Conservation (phyloP, 768 basidiomycete genomes). For the Suillus discolor region DNA sequence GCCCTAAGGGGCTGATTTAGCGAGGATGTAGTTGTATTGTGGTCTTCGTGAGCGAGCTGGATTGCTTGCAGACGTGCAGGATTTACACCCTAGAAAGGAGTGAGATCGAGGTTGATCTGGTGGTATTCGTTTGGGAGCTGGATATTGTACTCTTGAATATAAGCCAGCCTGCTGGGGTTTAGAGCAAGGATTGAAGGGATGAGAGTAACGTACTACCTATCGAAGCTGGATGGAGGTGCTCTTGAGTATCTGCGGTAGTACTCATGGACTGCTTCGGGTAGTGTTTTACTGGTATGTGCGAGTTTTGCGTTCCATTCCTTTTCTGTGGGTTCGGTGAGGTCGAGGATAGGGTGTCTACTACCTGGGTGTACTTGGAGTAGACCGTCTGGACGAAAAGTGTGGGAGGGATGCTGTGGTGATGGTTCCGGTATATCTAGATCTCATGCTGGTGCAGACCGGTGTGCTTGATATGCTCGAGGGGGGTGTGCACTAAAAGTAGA, state of each 20-base stretch:
- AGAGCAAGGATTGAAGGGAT: background rate
- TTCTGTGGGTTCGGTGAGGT: constrained; percentile 42
- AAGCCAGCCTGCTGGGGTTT: constrained; percentile 42
- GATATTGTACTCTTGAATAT: constrained; percentile 45
- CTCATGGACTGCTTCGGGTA: constrained; percentile 41
- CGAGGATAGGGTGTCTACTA: constrained; percentile 47
- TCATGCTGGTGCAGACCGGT: background rate
- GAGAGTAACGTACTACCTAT: constrained; percentile 41
- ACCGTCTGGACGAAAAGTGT: constrained; percentile 32
- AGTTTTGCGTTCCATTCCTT: constrained; percentile 41
- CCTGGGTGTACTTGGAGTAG: constrained; percentile 38
- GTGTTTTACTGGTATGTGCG: constrained; percentile 37
- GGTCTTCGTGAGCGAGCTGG: constrained; percentile 31
- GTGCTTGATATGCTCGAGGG: background rate
- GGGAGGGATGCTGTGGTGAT: constrained; percentile 1
- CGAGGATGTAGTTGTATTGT: constrained; percentile 39
- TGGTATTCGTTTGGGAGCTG: constrained; percentile 59
- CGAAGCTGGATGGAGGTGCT: constrained; percentile 46
- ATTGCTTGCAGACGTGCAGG: constrained; percentile 34
- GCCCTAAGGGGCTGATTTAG: constrained; percentile 20
- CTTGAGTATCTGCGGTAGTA: constrained; percentile 41
- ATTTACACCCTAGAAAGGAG: constrained; percentile 45
- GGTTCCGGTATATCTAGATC: background rate
- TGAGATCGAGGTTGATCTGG: constrained; percentile 45
- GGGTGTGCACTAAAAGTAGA: background rate